Base-by-base conservation (phyloP, 306 rosid species). In the Dalbergia cochinchinensis region DNA sequence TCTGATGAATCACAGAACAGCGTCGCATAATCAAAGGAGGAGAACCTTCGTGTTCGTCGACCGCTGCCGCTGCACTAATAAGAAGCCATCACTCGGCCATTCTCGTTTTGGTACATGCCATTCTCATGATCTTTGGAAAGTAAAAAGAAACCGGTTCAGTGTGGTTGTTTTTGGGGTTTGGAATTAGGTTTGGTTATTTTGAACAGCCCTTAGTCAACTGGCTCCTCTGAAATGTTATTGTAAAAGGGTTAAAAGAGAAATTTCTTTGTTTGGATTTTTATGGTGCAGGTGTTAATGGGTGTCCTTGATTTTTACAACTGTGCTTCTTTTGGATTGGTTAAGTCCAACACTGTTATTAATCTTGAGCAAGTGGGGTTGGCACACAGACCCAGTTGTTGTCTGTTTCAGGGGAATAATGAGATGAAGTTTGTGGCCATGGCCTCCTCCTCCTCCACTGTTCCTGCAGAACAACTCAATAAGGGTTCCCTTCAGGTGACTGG, bases 351-450 rank as follows among this genome's bases (percentile, higher is more conserved):
- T 31, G 67, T n/a, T 22, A 70, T n/a, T 22, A 50, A 47, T 57
- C 48, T 76, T 69, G 71, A 78, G 44, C 71, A 31, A 71, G 34
- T 64, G 71, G 86, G 78, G 55, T 76, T 71, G 19, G 15, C 78
- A 45, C 74, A 35, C 0, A 85, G 84, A 79, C 77, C 82, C 83
- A 70, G 65, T 76, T 87, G 74, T 64, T 71, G 41, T 37, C 7
- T 86, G 45, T 42, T 77, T 73, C 81, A 53, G 50, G 86, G 86
- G 42, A 86, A 64, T 47, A 85, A 60, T 47, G 82, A 63, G 68
- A 87, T 69, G 74, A 77, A 78, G 71, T 82, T 79, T 78, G 83
- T 89, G 64, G 76, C 89, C 9, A 90, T 91, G 98, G 78, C 96
- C 11, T 85, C 41, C 41, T 37, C 98, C 35, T 85, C 7, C 41